phyloP scores from a whole-genome alignment of 257 asterid species.

The Fraxinus anomala region DNA sequence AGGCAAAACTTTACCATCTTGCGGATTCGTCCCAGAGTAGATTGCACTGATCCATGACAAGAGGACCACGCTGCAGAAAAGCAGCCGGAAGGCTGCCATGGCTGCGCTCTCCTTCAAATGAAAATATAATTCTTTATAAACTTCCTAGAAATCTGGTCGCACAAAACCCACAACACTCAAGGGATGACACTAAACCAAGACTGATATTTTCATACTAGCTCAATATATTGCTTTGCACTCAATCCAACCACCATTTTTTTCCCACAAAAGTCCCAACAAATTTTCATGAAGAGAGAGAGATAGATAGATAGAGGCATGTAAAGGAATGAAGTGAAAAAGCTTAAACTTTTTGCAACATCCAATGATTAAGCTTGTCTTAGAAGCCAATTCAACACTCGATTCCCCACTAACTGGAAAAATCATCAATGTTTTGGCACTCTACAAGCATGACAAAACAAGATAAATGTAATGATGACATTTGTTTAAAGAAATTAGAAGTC shows the following conservation, averaged over 20 bases:
- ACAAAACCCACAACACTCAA: background rate
- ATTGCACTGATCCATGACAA: background rate
- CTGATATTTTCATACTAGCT: background rate
- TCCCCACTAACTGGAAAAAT: background rate
- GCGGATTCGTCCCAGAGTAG: background rate
- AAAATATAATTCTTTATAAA: background rate
- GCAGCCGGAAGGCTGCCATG: constrained; percentile 6
- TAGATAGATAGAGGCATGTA: no score
- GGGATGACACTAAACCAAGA: background rate
- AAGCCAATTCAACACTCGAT: constrained; percentile 4
- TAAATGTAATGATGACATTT: constrained; percentile 2
- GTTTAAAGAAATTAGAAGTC: background rate
- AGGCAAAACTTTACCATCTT: background rate
- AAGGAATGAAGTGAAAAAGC: no score
- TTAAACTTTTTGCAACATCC: background rate
- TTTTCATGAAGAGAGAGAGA: background rate
- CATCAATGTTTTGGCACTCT: background rate
- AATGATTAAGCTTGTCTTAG: constrained; percentile 7
- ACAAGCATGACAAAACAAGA: background rate
- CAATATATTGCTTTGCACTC: background rate
- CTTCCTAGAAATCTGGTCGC: background rate
- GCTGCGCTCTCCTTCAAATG: background rate
- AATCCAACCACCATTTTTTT: constrained; percentile 9
- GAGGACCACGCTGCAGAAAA: background rate
- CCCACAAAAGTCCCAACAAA: background rate